Base-by-base conservation (phyloP, 164 flowering plant species). In the Vitis labrusca region DNA sequence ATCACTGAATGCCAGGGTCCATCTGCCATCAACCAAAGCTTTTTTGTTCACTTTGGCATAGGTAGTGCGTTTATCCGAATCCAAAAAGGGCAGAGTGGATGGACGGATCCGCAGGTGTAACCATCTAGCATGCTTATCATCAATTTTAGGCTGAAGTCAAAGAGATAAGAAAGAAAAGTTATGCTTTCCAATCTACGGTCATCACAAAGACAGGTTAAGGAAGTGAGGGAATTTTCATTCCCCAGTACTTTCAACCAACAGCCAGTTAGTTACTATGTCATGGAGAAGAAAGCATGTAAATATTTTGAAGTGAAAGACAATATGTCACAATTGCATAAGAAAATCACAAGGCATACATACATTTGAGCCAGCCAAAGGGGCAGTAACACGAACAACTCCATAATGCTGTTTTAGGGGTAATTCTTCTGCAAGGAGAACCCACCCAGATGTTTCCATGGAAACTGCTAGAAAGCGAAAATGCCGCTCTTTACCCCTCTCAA, bases 401-500 rank as follows among this genome's bases (percentile, higher is more conserved):
- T 63, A 59, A 10, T 74, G 71, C 61, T 73, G 79, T 76, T 86
- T 91, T 63, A 83, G 44, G 16, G 91, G 92, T 56, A 84, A 71
- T 64, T 93, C 97, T 76, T 96, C 99, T 44, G 85, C 88, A 64
- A 96, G 95, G 56, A 93, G 62, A 52, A 93, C 12, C 98, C 98
- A 93, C 4, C 99, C 99, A 63, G 86, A 82, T 65, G 81, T 79
- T 63, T 92, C 98, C 58, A 80, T 50, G n/a, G 91, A 83, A 53
- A 84, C 47, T 23, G 95, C 88, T 66, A 92, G 74, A 75, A 96
- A 91, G 76, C 13, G 76, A 83, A 96, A 87, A 66, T 89, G 94
- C 3, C 99, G 95, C 67, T 96, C 99, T 81, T 87, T 96, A 32
- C 98, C 97, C 77, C 93, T 85, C 81, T 96, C 97, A 81, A 96